A percentile compares a stretch with the other conserved stretches of the same genome.
These are phyloP conservation scores for Mimosa pudica DNA, from an alignment of 306 rosid genomes.

Conservation along the genomic window DNA sequence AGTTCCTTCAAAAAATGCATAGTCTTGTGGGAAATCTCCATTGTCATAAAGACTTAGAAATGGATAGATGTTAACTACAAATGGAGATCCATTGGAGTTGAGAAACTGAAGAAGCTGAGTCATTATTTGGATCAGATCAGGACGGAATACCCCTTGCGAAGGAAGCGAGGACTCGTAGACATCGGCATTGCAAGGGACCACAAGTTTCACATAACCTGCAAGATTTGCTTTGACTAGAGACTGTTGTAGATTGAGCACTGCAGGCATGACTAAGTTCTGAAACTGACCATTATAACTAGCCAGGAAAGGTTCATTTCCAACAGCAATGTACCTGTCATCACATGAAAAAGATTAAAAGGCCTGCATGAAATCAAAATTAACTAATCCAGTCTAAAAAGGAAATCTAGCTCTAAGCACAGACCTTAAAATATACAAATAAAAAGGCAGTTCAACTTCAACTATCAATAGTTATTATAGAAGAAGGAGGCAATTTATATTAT, in stretches of 20 bases:
- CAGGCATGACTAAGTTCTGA: slow-evolving; percentile 74
- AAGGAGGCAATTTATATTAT: not conserved
- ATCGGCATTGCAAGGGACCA: slow-evolving; percentile 98
- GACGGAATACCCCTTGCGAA: slow-evolving; percentile 89
- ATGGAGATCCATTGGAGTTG: slow-evolving; percentile 90
- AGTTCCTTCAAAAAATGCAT: slow-evolving; percentile 93
- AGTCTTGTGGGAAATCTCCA: slow-evolving; percentile 86
- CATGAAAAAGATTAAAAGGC: slow-evolving; percentile 25
- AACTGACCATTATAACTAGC: slow-evolving; percentile 75
- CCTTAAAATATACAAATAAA: not conserved
- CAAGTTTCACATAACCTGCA: slow-evolving; percentile 80
- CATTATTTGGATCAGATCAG: slow-evolving; percentile 73
- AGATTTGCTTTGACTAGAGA: slow-evolving; percentile 82
- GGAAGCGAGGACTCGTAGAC: slow-evolving; percentile 84
- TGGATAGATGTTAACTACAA: slow-evolving; percentile 92
- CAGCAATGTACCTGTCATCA: slow-evolving; percentile 77
- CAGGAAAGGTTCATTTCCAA: slow-evolving; percentile 97
- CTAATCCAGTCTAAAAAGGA: not conserved
- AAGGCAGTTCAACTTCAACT: slow-evolving; percentile 4
- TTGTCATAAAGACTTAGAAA: slow-evolving; percentile 88
- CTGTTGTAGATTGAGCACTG: slow-evolving; percentile 76
- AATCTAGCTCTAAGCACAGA: slow-evolving; percentile 15
- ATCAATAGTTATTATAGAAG: not conserved
- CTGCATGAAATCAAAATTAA: slow-evolving; percentile 18
- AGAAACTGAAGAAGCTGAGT: slow-evolving; percentile 79